Base-by-base conservation (phyloP, 192 early-diverging fungal genomes). In the Coemansia aciculifera region DNA sequence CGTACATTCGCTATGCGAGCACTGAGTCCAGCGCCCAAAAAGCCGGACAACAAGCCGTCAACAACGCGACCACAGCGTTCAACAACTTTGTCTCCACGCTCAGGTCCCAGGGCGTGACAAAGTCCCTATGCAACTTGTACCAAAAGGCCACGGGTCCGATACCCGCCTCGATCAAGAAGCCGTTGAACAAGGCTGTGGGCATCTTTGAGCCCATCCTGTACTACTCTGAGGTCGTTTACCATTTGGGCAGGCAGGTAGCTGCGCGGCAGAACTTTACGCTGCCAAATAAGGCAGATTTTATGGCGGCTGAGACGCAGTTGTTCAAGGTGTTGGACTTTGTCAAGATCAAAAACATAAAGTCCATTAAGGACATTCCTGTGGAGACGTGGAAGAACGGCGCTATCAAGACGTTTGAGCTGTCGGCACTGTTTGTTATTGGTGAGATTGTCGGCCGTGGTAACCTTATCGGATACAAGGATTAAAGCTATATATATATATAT, bases 1-100 rank as follows among this genome's bases (percentile, higher is more conserved):
- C 75, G 6, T 77, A 77, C 69, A 74, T 78, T 74, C 80, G 80
- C 68, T 78, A 78, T 57, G 80, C 80, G 62, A 78, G 68, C 80
- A 77, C 80, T 27, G 80, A 82, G 71, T 77, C 80, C 51, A 62
- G 68, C 36, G 27, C 79, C 36, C 74, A 77, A 63, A 82, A 82
- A 74, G 72, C 75, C 36, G 40, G 66, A n/a, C 70, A 52, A 9
- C 51, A 81, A 66, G 74, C 74, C 10, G 62, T 73, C 19, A 62
- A 63, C 54, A 73, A 59, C 56, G 79, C 79, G 12, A 64, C 79
- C 34, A 67, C 29, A 60, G 64, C 70, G 34, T 74, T 81, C 59
- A 72, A 81, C 64, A 24, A 29, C 51, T 12, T 52, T 3, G 10
- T n/a, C 11, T 29, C 24, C 24, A 52, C 51, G 5, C 10, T 52